Percentiles rank a stretch among this genome's conserved stretches.
phyloP scores from a whole-genome alignment of 2,329 filamentous ascomycete genomes.

The Purpureocillium lavendulum region DNA sequence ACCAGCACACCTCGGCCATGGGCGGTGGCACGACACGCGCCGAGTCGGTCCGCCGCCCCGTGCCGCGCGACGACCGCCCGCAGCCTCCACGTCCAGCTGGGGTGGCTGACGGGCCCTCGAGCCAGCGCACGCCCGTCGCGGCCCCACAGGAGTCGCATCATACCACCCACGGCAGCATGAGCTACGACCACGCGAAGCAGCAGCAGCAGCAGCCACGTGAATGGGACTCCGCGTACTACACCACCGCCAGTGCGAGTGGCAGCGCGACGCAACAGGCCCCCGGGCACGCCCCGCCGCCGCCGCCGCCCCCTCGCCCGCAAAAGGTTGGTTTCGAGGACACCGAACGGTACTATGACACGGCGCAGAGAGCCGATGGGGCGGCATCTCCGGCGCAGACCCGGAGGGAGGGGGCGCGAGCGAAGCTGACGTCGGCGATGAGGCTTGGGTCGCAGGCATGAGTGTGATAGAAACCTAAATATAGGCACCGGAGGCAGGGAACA shows the following conservation, averaged over 20 bases:
- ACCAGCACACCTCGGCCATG: not conserved
- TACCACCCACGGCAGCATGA: slow-evolving; percentile 10
- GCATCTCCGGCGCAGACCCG: slow-evolving; percentile 4
- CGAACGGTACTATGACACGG: slow-evolving; percentile 22
- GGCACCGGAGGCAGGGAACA: no score
- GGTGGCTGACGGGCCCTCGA: no score
- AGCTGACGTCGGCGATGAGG: slow-evolving; percentile 24
- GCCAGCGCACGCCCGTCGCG: slow-evolving; percentile 3
- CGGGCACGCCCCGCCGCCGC: slow-evolving; percentile 16
- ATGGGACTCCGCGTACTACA: slow-evolving; percentile 21
- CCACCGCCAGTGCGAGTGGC: slow-evolving; percentile 6
- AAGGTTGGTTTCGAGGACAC: slow-evolving; percentile 26
- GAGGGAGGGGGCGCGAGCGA: slow-evolving; percentile 22
- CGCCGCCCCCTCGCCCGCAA: slow-evolving; percentile 24
- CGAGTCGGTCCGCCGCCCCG: not conserved
- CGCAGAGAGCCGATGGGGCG: slow-evolving; percentile 9
- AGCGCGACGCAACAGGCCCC: slow-evolving; percentile 1
- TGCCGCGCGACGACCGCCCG: not conserved
- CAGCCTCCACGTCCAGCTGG: no score
- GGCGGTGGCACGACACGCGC: no score
- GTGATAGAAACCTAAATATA: no score
- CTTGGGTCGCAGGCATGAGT: slow-evolving; percentile 4
- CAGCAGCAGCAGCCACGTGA: slow-evolving; percentile 13
- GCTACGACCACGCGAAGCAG: slow-evolving; percentile 11
- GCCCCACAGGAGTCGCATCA: slow-evolving; percentile 12